These are phyloP conservation scores for Fusarium veterinarium DNA, from an alignment of 2,329 filamentous ascomycete species.

Conservation along the genomic window DNA sequence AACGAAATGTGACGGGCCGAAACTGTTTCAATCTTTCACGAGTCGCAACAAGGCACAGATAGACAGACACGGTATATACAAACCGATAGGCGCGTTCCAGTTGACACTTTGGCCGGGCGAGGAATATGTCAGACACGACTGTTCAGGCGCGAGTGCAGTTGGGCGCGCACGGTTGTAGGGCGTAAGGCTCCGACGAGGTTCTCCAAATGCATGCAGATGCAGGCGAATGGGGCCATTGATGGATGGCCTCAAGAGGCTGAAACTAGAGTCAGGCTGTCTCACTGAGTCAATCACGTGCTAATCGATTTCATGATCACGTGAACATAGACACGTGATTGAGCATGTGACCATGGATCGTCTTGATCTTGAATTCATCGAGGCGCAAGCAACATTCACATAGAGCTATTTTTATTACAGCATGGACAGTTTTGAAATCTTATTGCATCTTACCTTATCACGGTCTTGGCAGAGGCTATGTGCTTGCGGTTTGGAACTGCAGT, in stretches of 20 bases:
- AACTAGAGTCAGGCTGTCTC: constrained; percentile 29
- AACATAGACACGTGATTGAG: accelerated
- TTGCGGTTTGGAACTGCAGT: constrained; percentile 8
- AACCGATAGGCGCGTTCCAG: constrained; percentile 36
- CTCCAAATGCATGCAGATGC: constrained; percentile 37
- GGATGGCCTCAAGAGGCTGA: constrained; percentile 41
- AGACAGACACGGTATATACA: constrained; percentile 40
- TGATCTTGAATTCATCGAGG: neutral
- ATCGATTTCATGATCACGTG: accelerated
- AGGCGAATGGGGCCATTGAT: constrained; percentile 39
- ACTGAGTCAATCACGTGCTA: constrained; percentile 32
- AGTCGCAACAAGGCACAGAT: constrained; percentile 39
- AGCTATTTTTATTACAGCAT: constrained; percentile 19
- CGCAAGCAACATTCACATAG: neutral
- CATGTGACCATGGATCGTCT: neutral
- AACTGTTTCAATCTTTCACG: constrained; percentile 36
- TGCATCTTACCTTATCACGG: neutral
- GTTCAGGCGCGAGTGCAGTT: constrained; percentile 43
- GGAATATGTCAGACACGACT: constrained; percentile 28
- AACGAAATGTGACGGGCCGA: constrained; percentile 37
- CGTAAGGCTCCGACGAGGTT: constrained; percentile 43
- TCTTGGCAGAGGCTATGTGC: constrained; percentile 6
- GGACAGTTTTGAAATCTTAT: neutral
- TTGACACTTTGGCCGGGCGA: constrained; percentile 36
- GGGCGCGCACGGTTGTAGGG: constrained; percentile 42